Base-by-base conservation (phyloP, 1,284 basidiomycete genomes). In the Malassezia slooffiae region DNA sequence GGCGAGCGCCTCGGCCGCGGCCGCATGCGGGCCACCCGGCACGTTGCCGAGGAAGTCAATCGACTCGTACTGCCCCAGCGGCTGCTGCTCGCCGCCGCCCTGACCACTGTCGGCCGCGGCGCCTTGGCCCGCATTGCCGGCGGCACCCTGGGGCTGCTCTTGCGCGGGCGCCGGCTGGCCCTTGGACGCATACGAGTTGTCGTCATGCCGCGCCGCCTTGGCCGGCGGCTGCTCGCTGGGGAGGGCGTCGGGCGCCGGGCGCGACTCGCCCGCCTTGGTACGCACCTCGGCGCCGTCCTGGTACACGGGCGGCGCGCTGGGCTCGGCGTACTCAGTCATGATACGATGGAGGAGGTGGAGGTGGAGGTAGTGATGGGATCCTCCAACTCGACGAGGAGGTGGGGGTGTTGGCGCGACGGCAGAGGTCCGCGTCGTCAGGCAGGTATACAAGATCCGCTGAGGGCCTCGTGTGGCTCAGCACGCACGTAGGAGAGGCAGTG, bases 31-130 rank as follows among this genome's bases (percentile, higher is more conserved):
- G 3, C 46, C 46, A 5, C 46, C 46, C 3, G 46, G 38, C 16
- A 48, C 46, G 16, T 48, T 48, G 13, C 46, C 46, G 24, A 48
- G 36, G 33, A 48, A 48, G 23, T 48, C 46, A 17, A 48, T 48
- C 27, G 46, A 32, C 22, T 35, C 31, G 35, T 48, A 48, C 16
- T 48, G 33, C 6, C 22, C 36, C 7, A 26, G 12, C 24, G 24
- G 8, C 7, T 26, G n/a, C n/a, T n/a, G n/a, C n/a, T n/a, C n/a
- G n/a, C n/a, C n/a, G n/a, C n/a, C n/a, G n/a, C n/a, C n/a, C n/a
- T n/a, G n/a, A n/a, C n/a, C n/a, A n/a, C n/a, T n/a, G n/a, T n/a
- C n/a, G n/a, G n/a, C n/a, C n/a, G n/a, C n/a, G n/a, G n/a, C n/a
- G n/a, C n/a, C n/a, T n/a, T n/a, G n/a, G n/a, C n/a, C n/a, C n/a